Conservation (phyloP, 2,329 filamentous ascomycete genomes). For the Cytospora leucostoma region DNA sequence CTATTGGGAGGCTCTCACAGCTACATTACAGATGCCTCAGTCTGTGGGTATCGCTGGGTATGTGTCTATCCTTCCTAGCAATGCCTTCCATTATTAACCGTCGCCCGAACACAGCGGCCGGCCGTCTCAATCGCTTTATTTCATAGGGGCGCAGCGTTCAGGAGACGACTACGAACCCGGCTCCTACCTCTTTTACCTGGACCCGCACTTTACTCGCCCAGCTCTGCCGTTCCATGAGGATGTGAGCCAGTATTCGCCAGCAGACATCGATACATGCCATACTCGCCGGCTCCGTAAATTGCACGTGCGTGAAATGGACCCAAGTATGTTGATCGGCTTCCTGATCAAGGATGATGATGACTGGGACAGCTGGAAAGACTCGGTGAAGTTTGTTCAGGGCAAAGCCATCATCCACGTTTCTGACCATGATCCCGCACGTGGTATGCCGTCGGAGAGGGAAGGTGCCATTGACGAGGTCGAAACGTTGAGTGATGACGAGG, state of each 20-base stretch:
- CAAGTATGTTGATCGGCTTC: constrained; percentile 96
- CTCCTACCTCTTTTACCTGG: constrained; percentile 86
- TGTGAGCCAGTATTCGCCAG: constrained; percentile 60
- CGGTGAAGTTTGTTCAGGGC: constrained; percentile 73
- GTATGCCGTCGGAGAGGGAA: constrained; percentile 59
- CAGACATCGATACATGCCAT: constrained; percentile 83
- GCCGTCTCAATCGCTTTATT: constrained; percentile 79
- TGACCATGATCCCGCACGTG: constrained; percentile 64
- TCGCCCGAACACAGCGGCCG: constrained; percentile 64
- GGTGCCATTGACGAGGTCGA: constrained; percentile 89
- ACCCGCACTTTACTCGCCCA: constrained; percentile 84
- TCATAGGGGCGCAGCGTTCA: constrained; percentile 52
- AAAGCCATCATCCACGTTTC: constrained; percentile 87
- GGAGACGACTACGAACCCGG: constrained; percentile 46
- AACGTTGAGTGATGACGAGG: constrained; percentile 72
- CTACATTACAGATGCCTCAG: constrained; percentile 81
- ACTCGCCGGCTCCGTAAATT: constrained; percentile 81
- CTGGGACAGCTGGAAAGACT: constrained; percentile 78
- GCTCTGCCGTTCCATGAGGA: constrained; percentile 67
- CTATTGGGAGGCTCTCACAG: constrained; percentile 92
- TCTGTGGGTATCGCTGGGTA: constrained; percentile 96
- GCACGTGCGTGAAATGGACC: constrained; percentile 91
- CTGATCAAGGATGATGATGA: constrained; percentile 80
- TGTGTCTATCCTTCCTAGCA: constrained; percentile 33
- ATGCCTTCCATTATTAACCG: constrained; percentile 11